Evolutionary conservation across 192 early-diverging fungal species (phyloP), one percentile per base, ranked within the genome.

Genomic region (Geranomyces variabilis): DNA sequence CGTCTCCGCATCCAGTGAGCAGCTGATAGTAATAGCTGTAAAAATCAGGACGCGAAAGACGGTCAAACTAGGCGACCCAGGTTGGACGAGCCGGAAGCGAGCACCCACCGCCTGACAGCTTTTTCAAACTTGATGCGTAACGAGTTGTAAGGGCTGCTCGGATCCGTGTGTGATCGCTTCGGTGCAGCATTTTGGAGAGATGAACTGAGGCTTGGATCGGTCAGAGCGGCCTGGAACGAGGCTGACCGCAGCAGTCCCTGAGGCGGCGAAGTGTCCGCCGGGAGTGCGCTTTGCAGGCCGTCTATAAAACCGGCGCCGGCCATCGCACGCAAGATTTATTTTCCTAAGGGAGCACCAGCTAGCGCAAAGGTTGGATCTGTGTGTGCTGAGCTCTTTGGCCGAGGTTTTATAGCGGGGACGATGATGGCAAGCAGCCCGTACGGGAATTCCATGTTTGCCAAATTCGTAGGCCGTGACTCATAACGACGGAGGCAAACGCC

Each of bases 11-110:
- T 4, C 85, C 85, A 1, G 70, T 46, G 5, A 77, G 70, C 47
- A 87, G 77, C 70, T 87, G 85, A 63, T 79, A 82, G 70, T 80
- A 86, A 66, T 84, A 86, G 60, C 83, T 84, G 44, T 8, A 53
- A n/a, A 33, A 34, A 48, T 60, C 7, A 28, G 31, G 28, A 30
- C 31, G 8, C 2, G 29, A 60, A 60, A 34, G 31, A 8, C 5
- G 4, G 28, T 19, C 29, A 8, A 29, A 30, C 58, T 2, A n/a
- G 15, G n/a, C n/a, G n/a, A n/a, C n/a, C n/a, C n/a, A n/a, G n/a
- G n/a, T n/a, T n/a, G n/a, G n/a, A n/a, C n/a, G n/a, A n/a, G n/a
- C n/a, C n/a, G n/a, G n/a, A n/a, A n/a, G n/a, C n/a, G n/a, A n/a
- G n/a, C 51, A 19, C 70, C 6, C 36, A 75, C 73, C 74, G 45